A percentile compares a stretch with the other conserved stretches of the same genome.
Conservation (phyloP, 441 rosid genomes). For the Adansonia madagascariensis region DNA sequence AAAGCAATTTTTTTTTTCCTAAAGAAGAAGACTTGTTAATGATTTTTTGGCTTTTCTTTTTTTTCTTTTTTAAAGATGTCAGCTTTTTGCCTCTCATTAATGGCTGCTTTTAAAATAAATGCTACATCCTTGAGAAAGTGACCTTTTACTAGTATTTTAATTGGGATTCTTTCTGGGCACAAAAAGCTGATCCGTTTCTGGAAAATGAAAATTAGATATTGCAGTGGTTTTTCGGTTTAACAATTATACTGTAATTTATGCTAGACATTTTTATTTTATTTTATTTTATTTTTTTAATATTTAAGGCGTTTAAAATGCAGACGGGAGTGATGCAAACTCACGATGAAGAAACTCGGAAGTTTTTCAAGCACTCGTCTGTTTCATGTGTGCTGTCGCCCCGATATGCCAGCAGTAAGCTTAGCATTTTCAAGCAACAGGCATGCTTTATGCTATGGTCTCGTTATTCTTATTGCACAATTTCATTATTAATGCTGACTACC, state of each 20-base stretch:
- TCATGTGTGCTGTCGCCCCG: constrained; percentile 81
- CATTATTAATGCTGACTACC: not conserved
- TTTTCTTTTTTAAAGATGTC: not conserved
- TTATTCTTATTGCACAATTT: constrained; percentile 23
- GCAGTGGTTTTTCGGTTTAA: too few relatives aligned
- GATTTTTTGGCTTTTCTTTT: not conserved
- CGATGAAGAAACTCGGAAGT: constrained; percentile 84
- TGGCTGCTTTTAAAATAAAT: not conserved
- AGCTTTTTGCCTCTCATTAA: not conserved
- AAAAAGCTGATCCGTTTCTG: too few relatives aligned
- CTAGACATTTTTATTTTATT: not conserved
- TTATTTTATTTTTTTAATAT: not conserved
- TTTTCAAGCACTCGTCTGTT: constrained; percentile 89
- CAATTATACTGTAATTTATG: not conserved
- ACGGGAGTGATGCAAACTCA: constrained; percentile 87
- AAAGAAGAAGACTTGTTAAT: not conserved
- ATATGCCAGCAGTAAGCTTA: constrained; percentile 95
- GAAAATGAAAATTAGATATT: too few relatives aligned
- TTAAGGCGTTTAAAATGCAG: constrained; percentile 43
- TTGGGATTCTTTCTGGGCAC: not conserved
- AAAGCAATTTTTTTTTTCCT: not conserved
- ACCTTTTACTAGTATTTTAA: not conserved
- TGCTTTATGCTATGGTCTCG: constrained; percentile 46
- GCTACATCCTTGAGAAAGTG: constrained; percentile 6
- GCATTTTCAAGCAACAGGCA: constrained; percentile 96